Base-by-base conservation (phyloP, 306 rosid species). In the Cicer pinnatifidum region DNA sequence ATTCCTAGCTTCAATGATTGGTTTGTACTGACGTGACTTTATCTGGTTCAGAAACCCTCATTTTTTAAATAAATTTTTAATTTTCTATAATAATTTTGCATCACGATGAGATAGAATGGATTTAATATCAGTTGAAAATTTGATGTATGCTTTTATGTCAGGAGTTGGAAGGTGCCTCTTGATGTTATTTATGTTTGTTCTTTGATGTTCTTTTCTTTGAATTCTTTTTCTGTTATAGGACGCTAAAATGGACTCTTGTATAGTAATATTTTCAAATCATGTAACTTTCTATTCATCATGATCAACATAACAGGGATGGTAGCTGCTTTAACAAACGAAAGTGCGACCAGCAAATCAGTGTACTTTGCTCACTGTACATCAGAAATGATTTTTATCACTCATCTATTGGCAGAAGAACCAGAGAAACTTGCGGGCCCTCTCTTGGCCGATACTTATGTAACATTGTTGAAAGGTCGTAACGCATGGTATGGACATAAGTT, bases 291-390 rank as follows among this genome's bases (percentile, higher is more conserved):
- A 56, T 39, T 59, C 20, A 59, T 52, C 35, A 50, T 8, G 60
- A 48, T 56, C 58, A 48, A 64, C n/a, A 71, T 66, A 45, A 83
- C 81, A 93, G 97, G 98, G 81, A 93, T 91, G 97, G 87, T 91
- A 71, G 98, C 97, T 51, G 96, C 92, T 48, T 78, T 94, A 73
- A 94, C 98, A 67, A 91, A 89, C 8, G 98, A 94, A 84, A 94
- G 98, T 67, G 98, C 98, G 77, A 94, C 98, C 71, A 94, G 98
- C 86, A 94, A 94, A 81, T 84, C 98, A 0, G 98, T 94, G 4
- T 94, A 91, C 90, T 94, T 91, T 69, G 97, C 98, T 56, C 98
- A 91, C 83, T 94, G 98, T 67, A 94, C 98, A 28, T 94, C 97
- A 3, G 98, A 94, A 88, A 94, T 94, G 97, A 82, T 94, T 72